These are phyloP conservation scores for Anacardium occidentale DNA, from an alignment of 345 rosid genomes.

Conservation along the genomic window DNA sequence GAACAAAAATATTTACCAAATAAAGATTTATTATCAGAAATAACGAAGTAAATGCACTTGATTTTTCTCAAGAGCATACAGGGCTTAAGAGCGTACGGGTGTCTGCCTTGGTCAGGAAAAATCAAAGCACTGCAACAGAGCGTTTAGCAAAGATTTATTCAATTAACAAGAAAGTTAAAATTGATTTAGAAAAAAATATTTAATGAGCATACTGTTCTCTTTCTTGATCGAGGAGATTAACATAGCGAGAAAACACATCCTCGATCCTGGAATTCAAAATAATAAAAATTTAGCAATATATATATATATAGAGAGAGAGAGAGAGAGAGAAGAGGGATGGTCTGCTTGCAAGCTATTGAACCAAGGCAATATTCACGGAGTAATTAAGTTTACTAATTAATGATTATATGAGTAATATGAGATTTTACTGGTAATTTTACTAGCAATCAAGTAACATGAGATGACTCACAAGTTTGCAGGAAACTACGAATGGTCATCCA, in stretches of 20 bases:
- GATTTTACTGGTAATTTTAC: not conserved
- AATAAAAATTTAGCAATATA: too few species aligned
- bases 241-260: slow-evolving; percentile 63
- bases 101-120: slow-evolving; percentile 42
- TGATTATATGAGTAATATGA: not conserved
- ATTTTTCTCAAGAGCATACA: not conserved
- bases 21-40: not conserved
- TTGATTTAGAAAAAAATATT: not conserved
- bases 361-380: not conserved
- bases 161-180: not conserved
- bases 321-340: too few species aligned
- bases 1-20: not conserved
- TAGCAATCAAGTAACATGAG: not conserved
- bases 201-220: slow-evolving; percentile 50
- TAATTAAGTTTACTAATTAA: not conserved
- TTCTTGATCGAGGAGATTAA: slow-evolving; percentile 64
- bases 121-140: slow-evolving; percentile 43
- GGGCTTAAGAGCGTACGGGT: slow-evolving; percentile 25
- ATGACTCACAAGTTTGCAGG: not conserved
- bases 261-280: slow-evolving; percentile 49
- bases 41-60: not conserved
- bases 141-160: not conserved
- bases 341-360: too few species aligned
- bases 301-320: too few species aligned
- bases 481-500: not conserved